Base-by-base conservation (phyloP, 169 alveolate species). In the Theileria orientalis region DNA sequence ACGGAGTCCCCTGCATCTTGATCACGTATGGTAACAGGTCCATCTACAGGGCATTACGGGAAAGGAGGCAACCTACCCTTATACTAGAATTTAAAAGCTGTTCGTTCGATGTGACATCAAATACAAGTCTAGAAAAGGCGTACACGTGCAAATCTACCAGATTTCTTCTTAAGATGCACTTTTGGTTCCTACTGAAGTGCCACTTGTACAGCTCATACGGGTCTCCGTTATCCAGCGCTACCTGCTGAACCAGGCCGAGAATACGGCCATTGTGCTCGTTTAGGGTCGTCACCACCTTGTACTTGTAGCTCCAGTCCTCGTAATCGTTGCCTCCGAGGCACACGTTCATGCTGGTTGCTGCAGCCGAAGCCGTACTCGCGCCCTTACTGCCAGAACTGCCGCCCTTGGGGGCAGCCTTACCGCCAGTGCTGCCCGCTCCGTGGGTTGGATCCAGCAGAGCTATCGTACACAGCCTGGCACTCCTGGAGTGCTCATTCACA, bases 121-220 rank as follows among this genome's bases (percentile, higher is more conserved):
- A 40, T 27, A 82, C 51, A 35, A 47, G n/a, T 35, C 47, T 74
- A 6, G 89, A 82, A 74, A 82, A 82, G 32, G 74, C 63, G 56
- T 82, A 82, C 5, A 82, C 49, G 72, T 82, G 89, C 32, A 74
- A 51, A 44, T 82, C 89, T 42, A 60, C 71, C n/a, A 82, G 74
- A 66, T 82, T 76, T 16, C 37, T 5, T 7, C 74, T 68, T n/a
- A 82, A 62, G 33, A 32, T 19, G 51, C 82, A 73, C 30, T 27
- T 41, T 9, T 46, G 80, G 54, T 82, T 87, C 29, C 46, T 46
- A 56, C 23, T 29, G n/a, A 69, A 46, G 46, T 64, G 56, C 80
- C 80, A 73, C 63, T 74, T 82, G 59, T 23, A 41, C 14, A 79
- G 23, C 47, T 61, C 60, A 37, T 60, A 35, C 16, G 33, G 14